A percentile compares a stretch with the other conserved stretches of the same genome.
phyloP scores from a whole-genome alignment of 768 basidiomycete species.

The Mycena amicta region DNA sequence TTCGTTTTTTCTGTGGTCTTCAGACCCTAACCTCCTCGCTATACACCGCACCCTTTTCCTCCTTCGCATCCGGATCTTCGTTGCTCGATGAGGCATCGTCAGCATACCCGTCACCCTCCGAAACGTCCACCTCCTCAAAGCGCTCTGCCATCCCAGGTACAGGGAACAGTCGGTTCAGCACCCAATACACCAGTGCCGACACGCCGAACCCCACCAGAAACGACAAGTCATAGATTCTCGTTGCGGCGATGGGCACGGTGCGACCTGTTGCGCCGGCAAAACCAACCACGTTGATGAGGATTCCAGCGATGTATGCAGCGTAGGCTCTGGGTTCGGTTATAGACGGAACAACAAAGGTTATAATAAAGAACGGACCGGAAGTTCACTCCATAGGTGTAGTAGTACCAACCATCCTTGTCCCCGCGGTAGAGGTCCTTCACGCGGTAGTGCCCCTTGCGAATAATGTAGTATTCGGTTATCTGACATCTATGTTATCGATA shows the following conservation, averaged over 20 bases:
- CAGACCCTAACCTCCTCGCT: not conserved
- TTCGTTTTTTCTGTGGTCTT: not conserved
- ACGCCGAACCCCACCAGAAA: constrained; percentile 86
- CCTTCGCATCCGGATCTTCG: not conserved
- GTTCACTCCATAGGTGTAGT: constrained; percentile 75
- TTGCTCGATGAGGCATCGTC: constrained; percentile 1
- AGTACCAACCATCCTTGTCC: constrained; percentile 66
- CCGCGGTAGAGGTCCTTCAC: constrained; percentile 70
- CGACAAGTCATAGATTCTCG: constrained; percentile 73
- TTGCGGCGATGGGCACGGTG: constrained; percentile 66
- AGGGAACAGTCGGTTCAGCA: constrained; percentile 63
- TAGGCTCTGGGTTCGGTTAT: constrained; percentile 48
- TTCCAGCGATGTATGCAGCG: constrained; percentile 68
- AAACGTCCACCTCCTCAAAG: constrained; percentile 59
- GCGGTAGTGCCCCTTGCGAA: constrained; percentile 71
- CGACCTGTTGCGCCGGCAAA: constrained; percentile 76
- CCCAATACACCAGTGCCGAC: constrained; percentile 64
- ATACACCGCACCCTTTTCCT: not conserved
- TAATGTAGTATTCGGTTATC: constrained; percentile 80
- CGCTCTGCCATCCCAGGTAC: constrained; percentile 44
- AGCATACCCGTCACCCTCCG: constrained; percentile 18
- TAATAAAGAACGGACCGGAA: constrained; percentile 53
- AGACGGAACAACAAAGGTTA: constrained; percentile 8
- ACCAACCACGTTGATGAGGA: constrained; percentile 81
- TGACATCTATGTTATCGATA: no score